These are phyloP conservation scores for Syncephalastrum contaminatum DNA, from an alignment of 371 early-diverging fungal genomes.

Conservation along the genomic window DNA sequence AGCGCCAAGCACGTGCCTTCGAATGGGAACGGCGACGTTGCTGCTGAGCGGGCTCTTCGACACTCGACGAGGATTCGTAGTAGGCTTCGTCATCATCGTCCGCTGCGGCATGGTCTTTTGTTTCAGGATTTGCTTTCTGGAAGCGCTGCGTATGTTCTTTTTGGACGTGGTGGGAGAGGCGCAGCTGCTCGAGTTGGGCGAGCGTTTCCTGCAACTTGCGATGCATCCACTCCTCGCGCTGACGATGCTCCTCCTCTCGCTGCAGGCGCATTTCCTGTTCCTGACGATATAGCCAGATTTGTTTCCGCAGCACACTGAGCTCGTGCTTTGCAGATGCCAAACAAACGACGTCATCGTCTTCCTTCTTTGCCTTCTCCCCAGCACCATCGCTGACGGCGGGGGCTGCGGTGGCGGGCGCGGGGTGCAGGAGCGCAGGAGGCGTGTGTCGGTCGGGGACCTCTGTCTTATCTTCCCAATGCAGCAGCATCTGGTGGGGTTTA, in stretches of 20 bases:
- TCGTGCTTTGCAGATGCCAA: too few species aligned
- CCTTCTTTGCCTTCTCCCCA: too few species aligned
- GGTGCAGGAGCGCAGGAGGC: conserved; percentile 1
- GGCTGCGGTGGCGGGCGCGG: not conserved
- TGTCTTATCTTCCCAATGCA: conserved; percentile 1
- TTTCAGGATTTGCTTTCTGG: too few species aligned
- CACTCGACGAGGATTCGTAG: too few species aligned
- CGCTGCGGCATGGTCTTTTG: too few species aligned
- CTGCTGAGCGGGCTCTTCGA: too few species aligned
- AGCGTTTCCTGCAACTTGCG: conserved; percentile 10
- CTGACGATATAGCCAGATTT: conserved; percentile 4
- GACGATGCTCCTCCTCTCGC: conserved; percentile 8
- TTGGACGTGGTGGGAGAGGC: not conserved
- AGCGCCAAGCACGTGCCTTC: too few species aligned
- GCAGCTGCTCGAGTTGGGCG: conserved; percentile 7
- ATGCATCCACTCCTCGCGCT: conserved; percentile 9
- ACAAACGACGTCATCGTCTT: too few species aligned
- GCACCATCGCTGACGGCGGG: too few species aligned
- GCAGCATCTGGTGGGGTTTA: not conserved
- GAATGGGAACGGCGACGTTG: too few species aligned
- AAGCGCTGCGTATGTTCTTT: too few species aligned
- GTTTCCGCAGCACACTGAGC: conserved; percentile 5
- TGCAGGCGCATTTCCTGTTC: conserved; percentile 6
- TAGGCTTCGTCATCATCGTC: too few species aligned
- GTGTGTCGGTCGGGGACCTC: not conserved